Base-by-base conservation (phyloP, 2,329 filamentous ascomycete species). In the Fusarium proliferatum region DNA sequence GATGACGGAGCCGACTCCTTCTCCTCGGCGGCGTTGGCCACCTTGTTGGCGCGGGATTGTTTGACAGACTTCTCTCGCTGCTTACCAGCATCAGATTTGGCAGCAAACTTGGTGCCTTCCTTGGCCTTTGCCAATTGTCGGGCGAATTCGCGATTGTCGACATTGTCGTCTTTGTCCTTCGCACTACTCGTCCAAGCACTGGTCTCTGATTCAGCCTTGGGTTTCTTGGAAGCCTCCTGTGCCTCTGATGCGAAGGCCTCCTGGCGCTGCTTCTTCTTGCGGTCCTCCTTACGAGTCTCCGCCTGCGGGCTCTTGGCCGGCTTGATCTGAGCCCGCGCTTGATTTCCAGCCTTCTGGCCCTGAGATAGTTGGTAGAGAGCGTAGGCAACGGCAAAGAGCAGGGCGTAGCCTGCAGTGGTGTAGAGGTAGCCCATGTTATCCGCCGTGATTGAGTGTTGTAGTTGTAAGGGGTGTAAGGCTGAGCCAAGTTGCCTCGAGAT, bases 91-190 rank as follows among this genome's bases (percentile, higher is more conserved):
- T 88, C 85, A 76, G 87, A 80, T 80, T 88, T 87, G 77, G 83
- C 81, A 68, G 82, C 85, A 76, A 89, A 88, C 78, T 89, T 89
- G 71, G 88, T 89, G 66, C 94, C 94, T 73, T 93, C 87, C 84
- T 94, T 92, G 57, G 92, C 88, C 77, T 88, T 92, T 64, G 90
- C 85, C 75, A 96, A 87, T 80, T 93, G 92, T 77, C 89, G 89
- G 38, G 94, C 94, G 81, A 96, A 96, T 74, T 95, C 93, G 77
- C 88, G 89, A 80, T 93, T 92, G 79, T 92, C 90, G 63, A 90
- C 86, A 49, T 88, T 88, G 67, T 92, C 90, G 39, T 82, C 76
- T 45, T 78, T 71, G 28, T 82, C 76, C 45, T 79, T 69, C 48
- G 72, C 78, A 56, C 69, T 82, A 66, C 76, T 80, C 56, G 80